phyloP scores from a whole-genome alignment of 345 rosid genomes.

The Cardiospermum halicacabum region DNA sequence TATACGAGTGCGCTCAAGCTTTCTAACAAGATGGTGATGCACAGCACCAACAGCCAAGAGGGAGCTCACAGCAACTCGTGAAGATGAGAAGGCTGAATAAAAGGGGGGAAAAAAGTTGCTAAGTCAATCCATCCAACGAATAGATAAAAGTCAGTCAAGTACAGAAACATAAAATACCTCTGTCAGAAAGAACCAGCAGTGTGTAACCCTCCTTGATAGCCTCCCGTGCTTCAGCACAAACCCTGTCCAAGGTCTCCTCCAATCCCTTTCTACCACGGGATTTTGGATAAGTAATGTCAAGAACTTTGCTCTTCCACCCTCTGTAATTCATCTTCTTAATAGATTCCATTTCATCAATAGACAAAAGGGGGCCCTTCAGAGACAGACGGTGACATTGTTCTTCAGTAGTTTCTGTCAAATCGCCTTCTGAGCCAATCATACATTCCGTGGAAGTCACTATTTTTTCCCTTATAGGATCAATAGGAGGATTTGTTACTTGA shows the following conservation, averaged over 20 bases:
- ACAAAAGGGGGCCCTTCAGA: conserved; percentile 76
- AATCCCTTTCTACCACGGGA: conserved; percentile 78
- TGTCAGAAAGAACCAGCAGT: conserved; percentile 83
- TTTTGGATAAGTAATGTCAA: conserved; percentile 87
- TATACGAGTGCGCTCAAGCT: conserved; percentile 83
- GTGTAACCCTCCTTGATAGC: conserved; percentile 89
- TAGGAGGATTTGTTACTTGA: conserved; percentile 99
- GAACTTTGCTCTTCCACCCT: conserved; percentile 87
- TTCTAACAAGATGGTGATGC: conserved; percentile 89
- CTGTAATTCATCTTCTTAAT: conserved; percentile 83
- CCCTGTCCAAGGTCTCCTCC: conserved; percentile 82
- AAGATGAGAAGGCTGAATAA: conserved; percentile 66
- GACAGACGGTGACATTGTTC: conserved; percentile 98
- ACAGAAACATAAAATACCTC: conserved; percentile 54
- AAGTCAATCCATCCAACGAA: not conserved
- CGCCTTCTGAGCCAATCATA: conserved; percentile 99
- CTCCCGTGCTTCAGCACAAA: conserved; percentile 78
- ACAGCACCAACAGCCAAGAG: conserved; percentile 99
- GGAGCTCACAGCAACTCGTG: conserved; percentile 89
- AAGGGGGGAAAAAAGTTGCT: not conserved
- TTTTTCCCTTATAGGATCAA: conserved; percentile 98
- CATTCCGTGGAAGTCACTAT: conserved; percentile 99
- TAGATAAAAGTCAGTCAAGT: not conserved
- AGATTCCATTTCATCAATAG: conserved; percentile 78
- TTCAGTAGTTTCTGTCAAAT: conserved; percentile 94